Percentiles rank a stretch among this genome's conserved stretches.
phyloP scores from a whole-genome alignment of 169 alveolate genomes.

The Amoebophrya sp. region DNA sequence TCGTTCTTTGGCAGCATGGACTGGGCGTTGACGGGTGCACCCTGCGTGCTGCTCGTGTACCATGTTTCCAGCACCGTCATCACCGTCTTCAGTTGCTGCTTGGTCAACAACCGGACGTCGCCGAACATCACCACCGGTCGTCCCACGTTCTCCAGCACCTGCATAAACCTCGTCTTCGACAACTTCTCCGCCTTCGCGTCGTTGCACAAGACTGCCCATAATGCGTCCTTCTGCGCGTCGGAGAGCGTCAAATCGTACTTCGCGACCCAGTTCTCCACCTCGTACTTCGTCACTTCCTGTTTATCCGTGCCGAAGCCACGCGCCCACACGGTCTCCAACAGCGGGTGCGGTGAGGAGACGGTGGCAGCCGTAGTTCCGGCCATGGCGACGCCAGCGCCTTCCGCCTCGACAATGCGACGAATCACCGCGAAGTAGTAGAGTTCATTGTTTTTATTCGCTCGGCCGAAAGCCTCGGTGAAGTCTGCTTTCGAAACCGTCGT shows the following conservation, averaged over 20 bases:
- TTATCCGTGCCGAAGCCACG: neutral
- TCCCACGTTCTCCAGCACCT: neutral
- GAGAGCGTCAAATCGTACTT: neutral
- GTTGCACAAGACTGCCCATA: neutral
- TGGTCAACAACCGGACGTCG: neutral
- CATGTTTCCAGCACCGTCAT: neutral
- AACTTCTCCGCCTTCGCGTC: neutral
- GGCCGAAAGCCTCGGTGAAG: neutral
- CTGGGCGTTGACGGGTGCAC: neutral
- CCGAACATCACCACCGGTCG: neutral
- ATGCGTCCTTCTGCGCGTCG: neutral
- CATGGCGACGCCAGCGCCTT: too few relatives aligned
- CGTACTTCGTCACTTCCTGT: neutral
- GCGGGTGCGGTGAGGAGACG: neutral
- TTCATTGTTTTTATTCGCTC: neutral
- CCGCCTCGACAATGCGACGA: neutral
- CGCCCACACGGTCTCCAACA: neutral
- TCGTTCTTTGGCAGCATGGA: neutral
- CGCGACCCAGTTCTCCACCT: neutral
- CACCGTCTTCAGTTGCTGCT: neutral
- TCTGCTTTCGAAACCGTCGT: neutral
- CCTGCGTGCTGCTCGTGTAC: neutral
- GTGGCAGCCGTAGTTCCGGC: neutral
- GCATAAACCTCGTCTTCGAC: neutral
- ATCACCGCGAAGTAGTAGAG: neutral